Evolutionary conservation across 31 red algal genomes (phyloP).

Genomic region (Pterothamnion heteromorphum): DNA sequence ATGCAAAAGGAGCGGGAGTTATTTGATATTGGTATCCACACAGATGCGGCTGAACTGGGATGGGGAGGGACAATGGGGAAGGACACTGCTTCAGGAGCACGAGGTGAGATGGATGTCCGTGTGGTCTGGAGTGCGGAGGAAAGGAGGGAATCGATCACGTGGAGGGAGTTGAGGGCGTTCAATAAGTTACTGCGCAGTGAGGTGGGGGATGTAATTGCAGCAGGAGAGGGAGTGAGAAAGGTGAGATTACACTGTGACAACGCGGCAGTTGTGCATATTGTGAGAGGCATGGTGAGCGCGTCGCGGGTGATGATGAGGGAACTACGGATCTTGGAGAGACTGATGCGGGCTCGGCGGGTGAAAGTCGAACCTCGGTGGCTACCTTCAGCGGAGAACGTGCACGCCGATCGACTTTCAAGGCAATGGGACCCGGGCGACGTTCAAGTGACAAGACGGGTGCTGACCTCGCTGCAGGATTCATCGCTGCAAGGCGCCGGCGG

Average conservation of each 20-base stretch:
- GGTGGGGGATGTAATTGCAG: not conserved
- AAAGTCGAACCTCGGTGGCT: not conserved
- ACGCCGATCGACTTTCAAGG: not conserved
- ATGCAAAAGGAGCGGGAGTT: not conserved
- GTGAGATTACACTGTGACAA: not conserved
- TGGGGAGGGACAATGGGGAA: not conserved
- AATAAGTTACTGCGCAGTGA: not conserved
- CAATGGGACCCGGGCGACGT: slow-evolving; percentile 36
- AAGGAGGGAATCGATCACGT: not conserved
- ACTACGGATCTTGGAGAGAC: not conserved
- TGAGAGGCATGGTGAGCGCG: slow-evolving; percentile 2
- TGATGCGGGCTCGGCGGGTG: not conserved
- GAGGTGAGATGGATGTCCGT: too few relatives aligned
- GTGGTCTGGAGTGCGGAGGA: not conserved
- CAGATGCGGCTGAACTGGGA: slow-evolving; percentile 20
- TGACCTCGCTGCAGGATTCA: slow-evolving; percentile 9
- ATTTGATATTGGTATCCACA: not conserved
- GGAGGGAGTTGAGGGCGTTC: not conserved
- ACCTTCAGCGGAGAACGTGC: slow-evolving; percentile 4
- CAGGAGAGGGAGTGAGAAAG: not conserved
- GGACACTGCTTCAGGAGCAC: not conserved
- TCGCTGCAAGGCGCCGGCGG: not conserved
- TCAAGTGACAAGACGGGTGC: not conserved
- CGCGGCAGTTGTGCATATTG: not conserved
- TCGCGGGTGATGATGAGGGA: not conserved